Percentiles rank a stretch among this genome's conserved stretches.
phyloP scores from a whole-genome alignment of 352 stramenopile genomes.

The Salisapilia sapeloensis region DNA sequence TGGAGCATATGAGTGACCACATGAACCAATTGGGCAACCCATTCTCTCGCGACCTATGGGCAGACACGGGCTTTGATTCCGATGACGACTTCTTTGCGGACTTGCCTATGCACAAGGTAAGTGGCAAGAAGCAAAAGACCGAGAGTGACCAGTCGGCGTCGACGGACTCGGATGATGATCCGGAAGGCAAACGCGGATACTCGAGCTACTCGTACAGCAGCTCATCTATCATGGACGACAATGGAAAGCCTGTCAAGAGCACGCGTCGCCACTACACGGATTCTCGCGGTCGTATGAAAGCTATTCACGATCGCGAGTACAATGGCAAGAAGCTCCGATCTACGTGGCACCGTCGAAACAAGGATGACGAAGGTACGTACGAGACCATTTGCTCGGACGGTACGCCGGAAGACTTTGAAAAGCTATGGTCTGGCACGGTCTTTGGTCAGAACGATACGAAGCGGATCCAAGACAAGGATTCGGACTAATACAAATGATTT shows the following conservation, averaged over 20 bases:
- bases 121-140: conserved; percentile 7
- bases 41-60: conserved; percentile 12
- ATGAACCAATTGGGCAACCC: conserved; percentile 14
- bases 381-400: conserved; percentile 34
- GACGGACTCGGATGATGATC: conserved; percentile 13
- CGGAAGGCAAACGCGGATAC: conserved; percentile 16
- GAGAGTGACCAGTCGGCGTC: conserved; percentile 1
- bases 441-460: too few species aligned
- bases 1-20: conserved; percentile 21
- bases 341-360: conserved; percentile 54
- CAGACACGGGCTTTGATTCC: conserved; percentile 11
- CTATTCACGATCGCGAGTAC: conserved; percentile 62
- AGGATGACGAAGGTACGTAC: conserved; percentile 48
- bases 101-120: conserved; percentile 21
- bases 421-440: conserved; percentile 45
- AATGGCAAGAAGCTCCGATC: conserved; percentile 39
- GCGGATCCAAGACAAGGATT: too few species aligned
- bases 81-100: conserved; percentile 76
- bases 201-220: conserved; percentile 67
- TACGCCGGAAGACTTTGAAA: conserved; percentile 49
- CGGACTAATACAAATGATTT: too few species aligned
- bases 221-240: conserved; percentile 51
- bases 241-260: conserved; percentile 39
- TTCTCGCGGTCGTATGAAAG: conserved; percentile 62
- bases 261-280: conserved; percentile 73